A percentile compares a stretch with the other conserved stretches of the same genome.
Conservation (phyloP, 257 asterid species). For the Solanum clarkiae region DNA sequence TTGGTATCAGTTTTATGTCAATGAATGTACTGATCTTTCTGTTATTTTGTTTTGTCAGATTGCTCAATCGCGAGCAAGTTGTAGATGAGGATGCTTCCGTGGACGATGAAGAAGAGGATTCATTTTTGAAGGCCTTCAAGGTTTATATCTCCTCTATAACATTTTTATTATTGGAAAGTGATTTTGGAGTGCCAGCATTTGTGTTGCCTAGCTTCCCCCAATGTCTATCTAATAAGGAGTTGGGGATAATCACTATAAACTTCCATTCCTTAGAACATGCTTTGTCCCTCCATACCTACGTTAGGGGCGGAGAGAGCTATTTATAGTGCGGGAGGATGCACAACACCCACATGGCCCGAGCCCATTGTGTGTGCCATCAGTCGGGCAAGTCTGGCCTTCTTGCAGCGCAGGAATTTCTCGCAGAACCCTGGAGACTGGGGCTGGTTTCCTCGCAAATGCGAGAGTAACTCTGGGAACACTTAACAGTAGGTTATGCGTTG, state of each 20-base stretch:
- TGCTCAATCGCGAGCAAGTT: conserved; percentile 82
- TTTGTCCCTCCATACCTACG: neutral
- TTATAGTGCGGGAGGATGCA: neutral
- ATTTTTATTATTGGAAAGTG: neutral
- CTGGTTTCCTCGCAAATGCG: neutral
- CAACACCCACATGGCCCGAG: neutral
- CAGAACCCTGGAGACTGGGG: neutral
- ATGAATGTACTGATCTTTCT: neutral
- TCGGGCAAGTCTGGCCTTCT: neutral
- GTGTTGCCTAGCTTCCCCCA: neutral
- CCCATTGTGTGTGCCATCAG: neutral
- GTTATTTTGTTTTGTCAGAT: conserved; percentile 23
- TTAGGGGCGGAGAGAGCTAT: neutral
- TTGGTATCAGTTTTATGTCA: neutral
- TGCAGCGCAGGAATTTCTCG: neutral
- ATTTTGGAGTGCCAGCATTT: neutral
- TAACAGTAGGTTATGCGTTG: neutral
- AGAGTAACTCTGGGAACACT: neutral
- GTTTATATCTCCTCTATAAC: conserved; percentile 18
- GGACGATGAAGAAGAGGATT: conserved; percentile 94
- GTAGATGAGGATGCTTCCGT: conserved; percentile 64
- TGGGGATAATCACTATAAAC: neutral
- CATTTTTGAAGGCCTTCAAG: conserved; percentile 96
- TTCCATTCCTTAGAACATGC: neutral
- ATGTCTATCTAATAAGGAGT: neutral